Base-by-base conservation (phyloP, 1,284 basidiomycete species). In the Microbotryomycetes sp. region DNA sequence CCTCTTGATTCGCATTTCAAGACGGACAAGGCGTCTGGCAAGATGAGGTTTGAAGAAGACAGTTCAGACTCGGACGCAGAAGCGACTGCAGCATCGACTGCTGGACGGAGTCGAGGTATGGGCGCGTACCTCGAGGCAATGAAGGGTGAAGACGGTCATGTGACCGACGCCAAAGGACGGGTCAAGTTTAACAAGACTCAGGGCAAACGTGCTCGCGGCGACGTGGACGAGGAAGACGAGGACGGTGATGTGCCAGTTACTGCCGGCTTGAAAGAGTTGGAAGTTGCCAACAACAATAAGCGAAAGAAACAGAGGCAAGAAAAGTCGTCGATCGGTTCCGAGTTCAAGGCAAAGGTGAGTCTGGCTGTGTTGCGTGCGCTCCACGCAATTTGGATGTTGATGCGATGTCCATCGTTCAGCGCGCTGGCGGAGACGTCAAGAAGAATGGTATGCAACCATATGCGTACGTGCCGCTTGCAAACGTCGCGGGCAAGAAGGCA, bases 161-260 rank as follows among this genome's bases (percentile, higher is more conserved):
- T 83, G 1, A 84, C 91, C 30, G 89, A 89, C 35, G 80, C 85
- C 1, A 85, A 85, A 62, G 96, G 96, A 21, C 84, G 83, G 41
- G 78, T 97, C 73, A 94, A 91, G 77, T 96, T 97, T 78, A 91
- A 97, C 79, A 97, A 97, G 78, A 89, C 97, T 35, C 67, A 68
- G 73, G 94, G 89, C 27, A 94, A 93, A 77, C 89, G 91, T 72
- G 82, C 88, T 60, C 77, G 91, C 62, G 81, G 86, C 56, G 82
- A 81, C 26, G 73, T 73, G 18, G 77, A 69, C 16, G 71, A 73
- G 26, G 80, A 80, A 28, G 82, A 79, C 45, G 88, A 90, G 68
- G 77, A 88, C 51, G 62, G 61, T 5, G 66, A 71, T 24, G 57
- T 60, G 18, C 62, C 64, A 0, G 70, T 68, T 26, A 65, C 62